Evolutionary conservation across 1,284 basidiomycete species (phyloP).

Genomic region (Sanguinoderma infundibulare): DNA sequence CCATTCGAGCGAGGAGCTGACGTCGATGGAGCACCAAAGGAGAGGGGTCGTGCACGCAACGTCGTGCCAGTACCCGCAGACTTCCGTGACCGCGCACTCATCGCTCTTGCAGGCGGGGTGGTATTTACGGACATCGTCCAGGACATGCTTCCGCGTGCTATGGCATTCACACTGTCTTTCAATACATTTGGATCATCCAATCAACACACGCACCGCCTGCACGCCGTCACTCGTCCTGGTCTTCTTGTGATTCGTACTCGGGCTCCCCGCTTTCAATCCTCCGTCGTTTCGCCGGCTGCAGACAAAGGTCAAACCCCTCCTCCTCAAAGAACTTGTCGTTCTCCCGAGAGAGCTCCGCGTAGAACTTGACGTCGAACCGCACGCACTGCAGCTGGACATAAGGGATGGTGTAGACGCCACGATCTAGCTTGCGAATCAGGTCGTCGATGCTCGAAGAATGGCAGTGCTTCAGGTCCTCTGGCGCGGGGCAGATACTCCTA

Average conservation of each 20-base stretch:
- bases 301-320: neutral
- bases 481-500: neutral
- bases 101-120: too few species aligned
- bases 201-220: neutral
- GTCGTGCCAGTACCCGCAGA: conserved; percentile 5
- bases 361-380: conserved; percentile 47
- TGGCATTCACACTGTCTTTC: neutral
- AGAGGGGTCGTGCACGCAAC: neutral
- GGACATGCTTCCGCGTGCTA: neutral
- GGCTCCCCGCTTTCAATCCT: neutral
- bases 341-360: conserved; percentile 40
- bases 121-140: neutral
- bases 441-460: conserved; percentile 26
- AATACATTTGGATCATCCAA: neutral
- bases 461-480: conserved; percentile 36
- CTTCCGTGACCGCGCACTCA: too few species aligned
- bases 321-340: conserved; percentile 3
- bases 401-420: conserved; percentile 44
- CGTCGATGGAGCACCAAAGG: conserved; percentile 1
- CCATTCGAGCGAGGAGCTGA: neutral
- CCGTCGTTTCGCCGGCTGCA: neutral
- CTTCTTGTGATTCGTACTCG: neutral
- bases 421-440: conserved; percentile 42
- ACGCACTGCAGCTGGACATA: conserved; percentile 50
- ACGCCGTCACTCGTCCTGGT: neutral